phyloP scores from a whole-genome alignment of 768 basidiomycete genomes.

The Suillus plorans region DNA sequence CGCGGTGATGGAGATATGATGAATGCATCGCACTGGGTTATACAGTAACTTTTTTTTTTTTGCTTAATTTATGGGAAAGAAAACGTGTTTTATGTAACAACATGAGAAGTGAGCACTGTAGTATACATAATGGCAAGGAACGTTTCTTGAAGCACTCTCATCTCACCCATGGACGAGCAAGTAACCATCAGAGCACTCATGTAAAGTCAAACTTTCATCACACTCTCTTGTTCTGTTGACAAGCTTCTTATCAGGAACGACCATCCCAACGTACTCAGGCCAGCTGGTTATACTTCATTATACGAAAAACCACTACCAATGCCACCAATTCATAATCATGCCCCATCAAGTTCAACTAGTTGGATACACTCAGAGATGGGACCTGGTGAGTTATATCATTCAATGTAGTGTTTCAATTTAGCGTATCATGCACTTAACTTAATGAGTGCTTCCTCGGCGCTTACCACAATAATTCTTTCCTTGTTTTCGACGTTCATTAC shows the following conservation, averaged over 20 bases:
- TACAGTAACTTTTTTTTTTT: background rate
- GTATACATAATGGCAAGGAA: constrained; percentile 11
- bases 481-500: constrained; percentile 16
- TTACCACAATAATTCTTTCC: constrained; percentile 21
- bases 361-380: constrained; percentile 22
- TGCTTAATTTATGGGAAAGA: constrained; percentile 12
- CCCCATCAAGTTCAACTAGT: constrained; percentile 14
- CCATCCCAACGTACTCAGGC: constrained; percentile 25
- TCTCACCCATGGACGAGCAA: background rate
- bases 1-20: constrained; percentile 10
- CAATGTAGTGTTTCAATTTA: background rate
- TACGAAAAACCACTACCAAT: constrained; percentile 39
- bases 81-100: constrained; percentile 29
- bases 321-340: constrained; percentile 20
- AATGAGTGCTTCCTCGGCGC: constrained; percentile 13
- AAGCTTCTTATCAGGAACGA: constrained; percentile 15
- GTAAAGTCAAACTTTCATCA: constrained; percentile 18
- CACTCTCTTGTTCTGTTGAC: background rate
- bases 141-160: too few species aligned
- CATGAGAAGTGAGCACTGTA: constrained; percentile 1
- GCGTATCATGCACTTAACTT: background rate
- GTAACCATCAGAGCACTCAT: constrained; percentile 9
- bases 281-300: constrained; percentile 17
- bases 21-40: background rate
- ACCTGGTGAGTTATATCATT: constrained; percentile 22